Conservation (phyloP, 306 rosid species). For the Pyrus betulifolia region DNA sequence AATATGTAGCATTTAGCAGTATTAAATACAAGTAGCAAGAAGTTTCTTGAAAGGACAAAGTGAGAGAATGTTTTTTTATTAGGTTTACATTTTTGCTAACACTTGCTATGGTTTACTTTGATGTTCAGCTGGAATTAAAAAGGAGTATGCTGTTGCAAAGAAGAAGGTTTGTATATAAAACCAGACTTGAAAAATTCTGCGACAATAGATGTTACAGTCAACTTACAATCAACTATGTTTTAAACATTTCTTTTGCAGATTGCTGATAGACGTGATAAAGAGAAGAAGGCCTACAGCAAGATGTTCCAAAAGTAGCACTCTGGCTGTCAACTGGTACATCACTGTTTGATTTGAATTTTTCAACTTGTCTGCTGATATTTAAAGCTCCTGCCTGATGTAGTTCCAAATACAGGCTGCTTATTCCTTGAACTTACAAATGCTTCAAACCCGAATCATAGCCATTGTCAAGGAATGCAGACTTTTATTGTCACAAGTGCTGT, state of each 20-base stretch:
- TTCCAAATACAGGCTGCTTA: background rate
- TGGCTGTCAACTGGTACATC: constrained; percentile 22
- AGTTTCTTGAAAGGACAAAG: background rate
- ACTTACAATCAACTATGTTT: background rate
- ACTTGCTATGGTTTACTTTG: constrained; percentile 13
- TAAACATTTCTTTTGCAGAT: constrained; percentile 33
- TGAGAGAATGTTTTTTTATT: too few relatives aligned
- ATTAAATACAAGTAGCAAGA: background rate
- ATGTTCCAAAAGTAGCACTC: constrained; percentile 58
- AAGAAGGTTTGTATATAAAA: constrained; percentile 46
- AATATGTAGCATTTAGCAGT: background rate
- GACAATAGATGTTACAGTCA: background rate
- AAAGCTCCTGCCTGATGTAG: background rate
- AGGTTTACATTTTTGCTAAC: background rate
- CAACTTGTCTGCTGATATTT: background rate
- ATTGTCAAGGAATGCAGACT: constrained; percentile 2
- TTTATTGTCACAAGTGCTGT: background rate
- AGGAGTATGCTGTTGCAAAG: constrained; percentile 67
- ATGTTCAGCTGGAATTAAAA: constrained; percentile 77
- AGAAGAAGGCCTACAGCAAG: constrained; percentile 68
- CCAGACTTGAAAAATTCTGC: background rate
- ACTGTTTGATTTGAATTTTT: background rate
- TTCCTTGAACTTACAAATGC: background rate
- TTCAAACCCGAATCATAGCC: background rate
- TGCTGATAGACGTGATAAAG: constrained; percentile 60